Conservation (phyloP, 2,329 filamentous ascomycete genomes). For the Tolypocladium guangdongense region DNA sequence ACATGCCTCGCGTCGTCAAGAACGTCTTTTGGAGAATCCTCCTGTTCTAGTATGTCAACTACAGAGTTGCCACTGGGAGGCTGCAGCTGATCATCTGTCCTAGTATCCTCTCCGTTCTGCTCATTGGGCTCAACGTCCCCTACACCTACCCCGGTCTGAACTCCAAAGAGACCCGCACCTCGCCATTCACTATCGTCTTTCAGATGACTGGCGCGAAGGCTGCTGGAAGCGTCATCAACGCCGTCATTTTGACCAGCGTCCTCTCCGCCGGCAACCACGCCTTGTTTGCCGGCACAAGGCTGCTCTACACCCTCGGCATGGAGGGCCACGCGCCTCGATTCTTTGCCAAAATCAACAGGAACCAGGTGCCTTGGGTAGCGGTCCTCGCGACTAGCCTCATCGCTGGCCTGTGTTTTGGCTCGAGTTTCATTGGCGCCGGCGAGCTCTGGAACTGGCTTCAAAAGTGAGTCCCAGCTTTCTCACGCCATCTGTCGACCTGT, state of each 20-base stretch:
- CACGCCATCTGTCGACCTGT: neutral
- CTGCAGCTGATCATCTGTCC: neutral
- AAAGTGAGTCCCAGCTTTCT: conserved; percentile 30
- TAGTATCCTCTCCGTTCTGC: conserved; percentile 25
- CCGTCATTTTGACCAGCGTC: conserved; percentile 35
- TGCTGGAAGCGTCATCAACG: conserved; percentile 46
- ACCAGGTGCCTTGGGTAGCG: conserved; percentile 27
- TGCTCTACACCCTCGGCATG: conserved; percentile 25
- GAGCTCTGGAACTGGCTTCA: conserved; percentile 57
- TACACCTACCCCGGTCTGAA: conserved; percentile 32
- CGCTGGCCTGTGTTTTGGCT: conserved; percentile 50
- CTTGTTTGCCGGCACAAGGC: conserved; percentile 21
- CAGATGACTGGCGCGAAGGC: conserved; percentile 40
- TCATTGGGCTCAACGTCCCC: conserved; percentile 47
- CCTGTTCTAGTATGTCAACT: conserved; percentile 30
- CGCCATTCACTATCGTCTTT: conserved; percentile 47
- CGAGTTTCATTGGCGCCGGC: conserved; percentile 54
- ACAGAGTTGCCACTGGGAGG: accelerated
- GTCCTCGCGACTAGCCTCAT: conserved; percentile 43
- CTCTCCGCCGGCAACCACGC: conserved; percentile 27
- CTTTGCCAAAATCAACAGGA: conserved; percentile 29
- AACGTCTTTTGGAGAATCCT: conserved; percentile 56
- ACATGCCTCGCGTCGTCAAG: conserved; percentile 50
- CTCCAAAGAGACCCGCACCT: conserved; percentile 22
- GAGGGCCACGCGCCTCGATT: conserved; percentile 42